These are phyloP conservation scores for Lasiosphaeria miniovina DNA, from an alignment of 495 filamentous ascomycete species.

Conservation along the genomic window DNA sequence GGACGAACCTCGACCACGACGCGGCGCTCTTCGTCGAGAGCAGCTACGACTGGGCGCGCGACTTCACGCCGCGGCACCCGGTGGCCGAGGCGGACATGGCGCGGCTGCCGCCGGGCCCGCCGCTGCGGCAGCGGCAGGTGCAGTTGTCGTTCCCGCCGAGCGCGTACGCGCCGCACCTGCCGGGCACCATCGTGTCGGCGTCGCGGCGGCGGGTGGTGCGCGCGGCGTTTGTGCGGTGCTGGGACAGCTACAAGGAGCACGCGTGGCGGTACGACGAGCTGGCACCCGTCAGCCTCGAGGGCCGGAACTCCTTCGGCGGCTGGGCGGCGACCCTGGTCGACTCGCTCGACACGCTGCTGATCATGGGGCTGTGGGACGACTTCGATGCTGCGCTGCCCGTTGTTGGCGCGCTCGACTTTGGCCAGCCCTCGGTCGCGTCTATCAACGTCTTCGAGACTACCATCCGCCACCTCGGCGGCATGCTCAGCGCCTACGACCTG, in stretches of 20 bases:
- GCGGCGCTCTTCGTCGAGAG: constrained; percentile 11
- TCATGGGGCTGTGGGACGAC: constrained; percentile 76
- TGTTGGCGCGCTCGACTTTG: constrained; percentile 71
- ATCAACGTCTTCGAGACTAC: constrained; percentile 73
- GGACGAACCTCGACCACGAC: constrained; percentile 2
- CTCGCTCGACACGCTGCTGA: constrained; percentile 75
- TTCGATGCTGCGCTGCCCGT: constrained; percentile 68
- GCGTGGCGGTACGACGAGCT: constrained; percentile 81
- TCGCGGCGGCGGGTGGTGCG: constrained; percentile 46
- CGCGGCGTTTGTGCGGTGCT: constrained; percentile 64
- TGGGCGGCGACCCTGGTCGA: constrained; percentile 85
- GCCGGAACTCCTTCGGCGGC: constrained; percentile 64
- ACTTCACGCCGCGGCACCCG: constrained; percentile 5
- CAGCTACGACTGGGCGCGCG: constrained; percentile 10
- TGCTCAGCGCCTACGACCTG: constrained; percentile 74
- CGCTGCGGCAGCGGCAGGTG: background rate
- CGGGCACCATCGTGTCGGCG: background rate
- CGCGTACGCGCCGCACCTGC: background rate
- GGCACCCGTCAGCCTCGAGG: constrained; percentile 51
- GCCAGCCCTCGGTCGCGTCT: constrained; percentile 47
- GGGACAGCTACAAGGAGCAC: constrained; percentile 70
- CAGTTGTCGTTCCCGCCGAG: background rate
- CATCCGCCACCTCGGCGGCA: constrained; percentile 70
- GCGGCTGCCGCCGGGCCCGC: constrained; percentile 10
- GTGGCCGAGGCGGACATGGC: constrained; percentile 9